Base-by-base conservation (phyloP, 305 asterid genomes). In the Salvia sclarea region DNA sequence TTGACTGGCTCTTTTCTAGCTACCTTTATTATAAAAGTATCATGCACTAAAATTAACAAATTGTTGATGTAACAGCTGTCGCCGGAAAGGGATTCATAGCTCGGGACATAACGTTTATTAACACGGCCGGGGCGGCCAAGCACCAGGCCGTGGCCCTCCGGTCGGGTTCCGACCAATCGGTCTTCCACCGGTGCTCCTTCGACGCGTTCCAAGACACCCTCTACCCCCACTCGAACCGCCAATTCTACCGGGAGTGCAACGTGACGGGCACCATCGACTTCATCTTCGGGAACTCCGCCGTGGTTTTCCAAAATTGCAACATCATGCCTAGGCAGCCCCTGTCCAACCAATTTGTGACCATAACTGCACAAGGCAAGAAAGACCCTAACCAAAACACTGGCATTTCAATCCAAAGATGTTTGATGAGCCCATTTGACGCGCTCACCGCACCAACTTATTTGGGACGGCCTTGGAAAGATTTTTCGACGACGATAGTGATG, bases 131-230 rank as follows among this genome's bases (percentile, higher is more conserved):
- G 7, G 71, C 96, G 0, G n/a, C 0, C 0, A 93, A 88, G 68
- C 91, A 87, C 71, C 98, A 93, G 66, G 97, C 98, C 1, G 97
- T 87, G 28, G 96, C 98, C 56, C 33, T 87, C 6, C 80, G 94
- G 1, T 93, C 96, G 0, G 89, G 88, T 0, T 90, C 98, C 0
- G 95, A 93, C 22, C 72, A 64, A 7, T 91, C 96, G 0, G 86
- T 91, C 16, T 84, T 81, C 78, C 70, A 78, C 73, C 66, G 72
- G 1, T 93, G 97, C 78, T 70, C 83, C 0, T 93, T 93, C 45
- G 84, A 88, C 1, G 96, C 78, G 0, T 90, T 69, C 68, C 97
- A 93, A 10, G 98, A 93, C 86, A 93, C 96, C 0, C 95, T 93
- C 43, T 93, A 93, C 67, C 72, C 94, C 0, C 92, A 90, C 81